Percentiles rank a stretch among this genome's conserved stretches.
Evolutionary conservation across 2,329 filamentous ascomycete genomes (phyloP).

Genomic region (Calonectria naviculata): DNA sequence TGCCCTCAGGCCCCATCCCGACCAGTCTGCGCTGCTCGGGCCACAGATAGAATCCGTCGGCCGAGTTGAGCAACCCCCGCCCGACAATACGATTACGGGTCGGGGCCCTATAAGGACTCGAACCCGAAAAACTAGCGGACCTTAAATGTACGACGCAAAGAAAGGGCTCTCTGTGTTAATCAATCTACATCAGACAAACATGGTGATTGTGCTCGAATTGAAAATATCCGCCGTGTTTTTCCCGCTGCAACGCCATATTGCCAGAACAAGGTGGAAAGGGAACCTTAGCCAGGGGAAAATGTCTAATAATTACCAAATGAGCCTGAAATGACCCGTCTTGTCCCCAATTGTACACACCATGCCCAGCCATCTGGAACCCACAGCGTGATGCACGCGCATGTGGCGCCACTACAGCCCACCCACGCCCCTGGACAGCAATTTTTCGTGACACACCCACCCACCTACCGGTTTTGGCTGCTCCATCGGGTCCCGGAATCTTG

Average conservation of each 20-base stretch:
- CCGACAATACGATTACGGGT: slow-evolving; percentile 14
- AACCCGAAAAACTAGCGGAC: slow-evolving; percentile 2
- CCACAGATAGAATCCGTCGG: slow-evolving; percentile 13
- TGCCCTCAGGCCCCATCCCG: background rate
- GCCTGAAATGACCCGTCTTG: background rate
- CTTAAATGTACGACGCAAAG: background rate
- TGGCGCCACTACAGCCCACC: background rate
- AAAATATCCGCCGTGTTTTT: background rate
- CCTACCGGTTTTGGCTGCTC: background rate
- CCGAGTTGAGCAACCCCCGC: background rate
- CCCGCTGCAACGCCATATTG: too few relatives aligned
- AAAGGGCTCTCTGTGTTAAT: background rate
- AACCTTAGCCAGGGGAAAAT: background rate
- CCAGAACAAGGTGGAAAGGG: background rate
- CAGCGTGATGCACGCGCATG: background rate
- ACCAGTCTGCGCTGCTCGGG: slow-evolving; percentile 4
- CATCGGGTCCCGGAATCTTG: background rate
- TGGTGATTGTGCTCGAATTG: background rate
- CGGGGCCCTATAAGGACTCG: background rate
- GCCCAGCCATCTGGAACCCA: background rate
- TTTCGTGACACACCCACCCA: background rate
- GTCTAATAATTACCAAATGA: background rate
- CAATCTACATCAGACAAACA: background rate
- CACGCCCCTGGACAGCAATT: background rate
- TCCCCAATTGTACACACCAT: background rate